Evolutionary conservation across 2,329 filamentous ascomycete species (phyloP), one percentile per base, ranked within the genome.

Genomic region (Ophiostoma sp.): DNA sequence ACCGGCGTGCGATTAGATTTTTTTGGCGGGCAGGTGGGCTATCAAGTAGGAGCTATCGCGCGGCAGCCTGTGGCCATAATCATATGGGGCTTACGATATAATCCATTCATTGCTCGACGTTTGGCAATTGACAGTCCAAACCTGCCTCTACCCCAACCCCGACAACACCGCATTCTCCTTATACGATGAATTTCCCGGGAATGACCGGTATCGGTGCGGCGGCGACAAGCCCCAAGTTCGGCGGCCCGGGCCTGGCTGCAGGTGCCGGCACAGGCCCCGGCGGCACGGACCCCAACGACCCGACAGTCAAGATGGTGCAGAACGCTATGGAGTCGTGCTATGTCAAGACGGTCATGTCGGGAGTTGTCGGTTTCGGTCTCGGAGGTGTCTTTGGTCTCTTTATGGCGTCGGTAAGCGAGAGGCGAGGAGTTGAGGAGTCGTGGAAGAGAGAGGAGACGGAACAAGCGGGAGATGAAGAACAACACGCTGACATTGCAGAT

Each of bases 311-410:
- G 73, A 75, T 95, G 91, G 90, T 97, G 83, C 88, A 93, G 84
- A 81, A 84, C 33, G 87, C 88, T 62, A 97, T 97, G 92, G 94
- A 98, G 80, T 96, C 92, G 44, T 99, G 95, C 78, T 88, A 90
- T 33, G 89, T 89, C 71, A 99, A 99, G 80, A 91, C 93, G 23
- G 89, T 88, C 75, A 90, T 99, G 81, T 91, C 94, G 0, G 95
- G 94, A 71, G 92, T 90, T 33, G 96, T 96, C 87, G 95, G 95
- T 20, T 97, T 97, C 76, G 95, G 90, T 52, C 89, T 99, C 74
- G 95, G 95, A 73, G 95, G 93, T 76, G 84, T 96, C 62, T 99
- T 99, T 76, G 95, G 95, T 75, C 86, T 98, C 76, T 99, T 99
- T 84, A 99, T 98, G 94, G 93, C 94, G 72, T 95, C 92, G 77